Conservation (phyloP, 2,329 filamentous ascomycete genomes). For the Aureobasidium sp. region DNA sequence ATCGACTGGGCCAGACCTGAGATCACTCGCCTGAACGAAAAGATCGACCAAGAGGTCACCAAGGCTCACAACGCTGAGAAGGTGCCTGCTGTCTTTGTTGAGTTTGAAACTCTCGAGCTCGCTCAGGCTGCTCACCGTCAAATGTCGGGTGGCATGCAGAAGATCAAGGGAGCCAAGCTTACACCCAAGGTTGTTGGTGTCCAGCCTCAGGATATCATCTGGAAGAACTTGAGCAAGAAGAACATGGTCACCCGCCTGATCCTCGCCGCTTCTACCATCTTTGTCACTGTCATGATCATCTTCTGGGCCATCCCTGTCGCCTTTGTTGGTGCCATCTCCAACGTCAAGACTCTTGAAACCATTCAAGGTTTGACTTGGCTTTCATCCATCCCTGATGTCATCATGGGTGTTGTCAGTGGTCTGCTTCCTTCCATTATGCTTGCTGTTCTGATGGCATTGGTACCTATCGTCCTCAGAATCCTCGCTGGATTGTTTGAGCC, state of each 20-base stretch:
- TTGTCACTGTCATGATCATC: conserved; percentile 31
- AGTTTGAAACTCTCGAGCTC: conserved; percentile 73
- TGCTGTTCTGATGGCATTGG: conserved; percentile 75
- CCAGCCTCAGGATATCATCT: conserved; percentile 41
- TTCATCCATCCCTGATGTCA: conserved; percentile 25
- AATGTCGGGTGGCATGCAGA: conserved; percentile 17
- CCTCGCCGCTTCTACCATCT: conserved; percentile 27
- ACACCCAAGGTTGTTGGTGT: conserved; percentile 35
- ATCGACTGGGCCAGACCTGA: conserved; percentile 78
- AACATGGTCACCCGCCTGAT: conserved; percentile 24
- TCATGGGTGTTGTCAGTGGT: conserved; percentile 28
- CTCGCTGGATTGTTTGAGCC: conserved; percentile 59
- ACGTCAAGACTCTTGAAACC: conserved; percentile 28
- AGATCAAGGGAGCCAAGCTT: conserved; percentile 19
- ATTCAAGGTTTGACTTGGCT: conserved; percentile 27
- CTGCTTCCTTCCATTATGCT: conserved; percentile 55
- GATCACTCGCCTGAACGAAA: conserved; percentile 64
- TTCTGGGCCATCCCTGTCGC: conserved; percentile 32
- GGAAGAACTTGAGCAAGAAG: conserved; percentile 39
- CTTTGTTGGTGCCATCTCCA: conserved; percentile 30
- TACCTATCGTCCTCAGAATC: conserved; percentile 74
- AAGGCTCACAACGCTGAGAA: conserved; percentile 54
- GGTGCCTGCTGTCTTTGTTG: conserved; percentile 74
- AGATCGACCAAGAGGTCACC: conserved; percentile 53
- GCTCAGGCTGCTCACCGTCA: conserved; percentile 77